These are phyloP conservation scores for Keithomyces neogunnii DNA, from an alignment of 2,329 filamentous ascomycete species.

Conservation along the genomic window DNA sequence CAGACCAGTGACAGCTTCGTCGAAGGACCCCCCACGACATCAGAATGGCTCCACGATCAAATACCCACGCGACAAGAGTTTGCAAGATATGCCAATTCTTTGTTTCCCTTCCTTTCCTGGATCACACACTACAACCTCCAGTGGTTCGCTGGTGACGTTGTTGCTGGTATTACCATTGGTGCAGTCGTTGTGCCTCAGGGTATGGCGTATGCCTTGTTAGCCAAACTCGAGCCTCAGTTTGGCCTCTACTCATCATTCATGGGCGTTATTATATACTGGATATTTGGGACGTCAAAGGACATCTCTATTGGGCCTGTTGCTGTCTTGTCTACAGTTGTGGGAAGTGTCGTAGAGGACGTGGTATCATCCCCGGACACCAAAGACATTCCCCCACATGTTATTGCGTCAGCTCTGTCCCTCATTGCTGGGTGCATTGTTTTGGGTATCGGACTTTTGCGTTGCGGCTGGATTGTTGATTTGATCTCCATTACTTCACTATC, in stretches of 20 bases:
- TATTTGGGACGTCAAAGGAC: constrained; percentile 96
- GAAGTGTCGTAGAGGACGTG: constrained; percentile 66
- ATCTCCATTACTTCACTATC: constrained; percentile 86
- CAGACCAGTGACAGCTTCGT: constrained; percentile 70
- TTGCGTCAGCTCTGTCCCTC: constrained; percentile 72
- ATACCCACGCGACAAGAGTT: constrained; percentile 50
- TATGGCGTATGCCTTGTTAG: constrained; percentile 89
- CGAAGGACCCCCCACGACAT: constrained; percentile 68
- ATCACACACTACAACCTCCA: constrained; percentile 79
- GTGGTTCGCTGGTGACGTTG: constrained; percentile 83
- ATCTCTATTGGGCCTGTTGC: constrained; percentile 97
- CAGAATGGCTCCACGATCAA: constrained; percentile 62
- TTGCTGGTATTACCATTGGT: constrained; percentile 61
- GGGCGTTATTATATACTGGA: constrained; percentile 91
- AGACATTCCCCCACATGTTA: constrained; percentile 50
- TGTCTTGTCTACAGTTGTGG: constrained; percentile 86
- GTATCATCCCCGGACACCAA: constrained; percentile 38
- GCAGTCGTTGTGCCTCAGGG: constrained; percentile 81
- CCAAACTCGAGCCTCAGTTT: constrained; percentile 70
- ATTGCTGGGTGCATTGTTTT: constrained; percentile 71
- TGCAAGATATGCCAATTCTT: constrained; percentile 52
- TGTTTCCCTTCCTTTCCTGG: constrained; percentile 91
- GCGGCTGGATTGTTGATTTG: constrained; percentile 86
- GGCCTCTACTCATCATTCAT: constrained; percentile 87
- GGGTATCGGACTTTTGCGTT: constrained; percentile 67